These are phyloP conservation scores for Amyloporia xantha DNA, from an alignment of 768 basidiomycete species.

Conservation along the genomic window DNA sequence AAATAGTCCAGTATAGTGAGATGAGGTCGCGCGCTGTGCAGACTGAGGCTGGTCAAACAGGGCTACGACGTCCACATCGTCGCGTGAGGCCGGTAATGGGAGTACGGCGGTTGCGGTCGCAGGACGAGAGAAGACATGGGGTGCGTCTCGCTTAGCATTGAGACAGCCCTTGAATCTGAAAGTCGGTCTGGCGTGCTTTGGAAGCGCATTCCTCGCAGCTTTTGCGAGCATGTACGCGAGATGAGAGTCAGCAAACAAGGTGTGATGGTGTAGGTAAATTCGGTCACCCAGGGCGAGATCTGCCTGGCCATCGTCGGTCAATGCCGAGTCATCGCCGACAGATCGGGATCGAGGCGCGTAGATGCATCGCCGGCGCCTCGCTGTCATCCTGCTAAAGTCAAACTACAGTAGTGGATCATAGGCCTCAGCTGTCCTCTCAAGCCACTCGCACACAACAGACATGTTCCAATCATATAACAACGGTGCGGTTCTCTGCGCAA, in stretches of 20 bases:
- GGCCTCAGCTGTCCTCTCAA: too few species aligned
- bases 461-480: too few species aligned
- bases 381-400: too few species aligned
- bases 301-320: not conserved
- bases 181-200: conserved; percentile 26
- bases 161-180: conserved; percentile 41
- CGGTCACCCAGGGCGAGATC: conserved; percentile 1
- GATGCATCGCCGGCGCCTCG: not conserved
- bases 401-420: too few species aligned
- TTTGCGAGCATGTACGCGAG: conserved; percentile 30
- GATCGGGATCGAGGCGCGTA: not conserved
- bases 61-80: conserved; percentile 59
- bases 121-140: conserved; percentile 8
- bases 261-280: too few species aligned
- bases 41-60: conserved; percentile 64
- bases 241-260: conserved; percentile 6
- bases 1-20: conserved; percentile 75
- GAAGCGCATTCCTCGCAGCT: conserved; percentile 34
- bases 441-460: too few species aligned
- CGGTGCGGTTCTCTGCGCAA: too few species aligned
- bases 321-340: not conserved
- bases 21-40: conserved; percentile 32
- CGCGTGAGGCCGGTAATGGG: conserved; percentile 51
- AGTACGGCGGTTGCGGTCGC: conserved; percentile 37
- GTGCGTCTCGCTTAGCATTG: conserved; percentile 24